Evolutionary conservation across 257 asterid genomes (phyloP).

Genomic region (Solanum pennellii): DNA sequence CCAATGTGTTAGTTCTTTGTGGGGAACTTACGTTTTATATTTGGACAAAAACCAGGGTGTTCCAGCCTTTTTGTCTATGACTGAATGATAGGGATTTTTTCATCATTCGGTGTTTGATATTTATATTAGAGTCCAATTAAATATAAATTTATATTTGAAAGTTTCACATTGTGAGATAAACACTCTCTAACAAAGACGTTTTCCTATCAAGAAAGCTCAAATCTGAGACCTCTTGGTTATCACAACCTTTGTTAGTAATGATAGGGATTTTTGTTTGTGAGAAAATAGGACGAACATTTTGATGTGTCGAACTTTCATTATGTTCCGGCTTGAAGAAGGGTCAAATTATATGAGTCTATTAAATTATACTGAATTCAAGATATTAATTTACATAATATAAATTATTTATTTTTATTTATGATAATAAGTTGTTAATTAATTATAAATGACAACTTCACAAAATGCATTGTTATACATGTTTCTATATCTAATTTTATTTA

Average conservation of each 20-base stretch:
- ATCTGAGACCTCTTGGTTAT: fast-evolving
- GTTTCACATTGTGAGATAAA: no score
- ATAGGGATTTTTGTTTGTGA: not conserved
- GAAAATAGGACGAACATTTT: not conserved
- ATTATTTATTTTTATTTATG: no score
- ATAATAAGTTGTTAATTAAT: not conserved
- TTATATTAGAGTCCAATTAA: fast-evolving
- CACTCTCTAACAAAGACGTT: fast-evolving
- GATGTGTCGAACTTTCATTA: not conserved
- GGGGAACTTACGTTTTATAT: not conserved
- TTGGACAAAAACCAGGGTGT: not conserved
- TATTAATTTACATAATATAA: no score
- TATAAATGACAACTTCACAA: no score
- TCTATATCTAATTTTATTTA: no score
- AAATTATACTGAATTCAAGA: no score
- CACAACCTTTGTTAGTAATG: no score
- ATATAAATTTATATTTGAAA: fast-evolving
- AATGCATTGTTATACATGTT: no score
- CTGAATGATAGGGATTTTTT: not conserved
- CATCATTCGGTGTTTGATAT: fast-evolving
- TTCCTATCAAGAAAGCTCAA: fast-evolving
- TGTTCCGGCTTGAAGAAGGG: not conserved
- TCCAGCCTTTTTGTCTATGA: not conserved
- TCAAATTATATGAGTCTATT: not conserved
- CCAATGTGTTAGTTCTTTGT: not conserved